phyloP scores from a whole-genome alignment of 2,329 filamentous ascomycete genomes.

The Ophiognomonia clavigignenti-juglandacearum region DNA sequence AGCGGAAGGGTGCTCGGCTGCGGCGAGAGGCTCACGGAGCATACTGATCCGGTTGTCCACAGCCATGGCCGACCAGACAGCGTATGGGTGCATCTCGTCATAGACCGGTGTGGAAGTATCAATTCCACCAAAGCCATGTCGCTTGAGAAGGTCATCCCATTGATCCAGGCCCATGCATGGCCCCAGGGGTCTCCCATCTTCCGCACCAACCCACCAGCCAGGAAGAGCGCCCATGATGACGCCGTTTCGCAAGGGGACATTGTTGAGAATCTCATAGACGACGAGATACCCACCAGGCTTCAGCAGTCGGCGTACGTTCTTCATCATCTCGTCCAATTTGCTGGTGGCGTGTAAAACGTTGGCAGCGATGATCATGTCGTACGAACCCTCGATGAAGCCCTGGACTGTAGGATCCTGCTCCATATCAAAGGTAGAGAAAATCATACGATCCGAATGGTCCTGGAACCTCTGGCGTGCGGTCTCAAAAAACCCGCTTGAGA shows the following conservation, averaged over 20 bases:
- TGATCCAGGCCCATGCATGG: background rate
- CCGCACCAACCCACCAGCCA: background rate
- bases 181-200: background rate
- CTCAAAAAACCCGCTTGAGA: constrained; percentile 32
- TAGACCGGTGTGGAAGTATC: no score
- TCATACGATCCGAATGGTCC: background rate
- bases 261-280: constrained; percentile 21
- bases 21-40: no score
- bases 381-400: constrained; percentile 24
- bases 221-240: constrained; percentile 18
- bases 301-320: constrained; percentile 22
- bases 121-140: background rate
- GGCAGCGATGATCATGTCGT: constrained; percentile 28
- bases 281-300: constrained; percentile 28
- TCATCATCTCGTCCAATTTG: constrained; percentile 18
- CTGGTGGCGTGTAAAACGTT: constrained; percentile 26
- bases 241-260: background rate
- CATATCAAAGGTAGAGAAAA: constrained; percentile 22
- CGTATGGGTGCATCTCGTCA: background rate
- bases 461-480: constrained; percentile 14
- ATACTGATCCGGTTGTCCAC: no score
- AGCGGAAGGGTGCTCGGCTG: no score
- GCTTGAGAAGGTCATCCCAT: no score
- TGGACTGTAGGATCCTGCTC: constrained; percentile 23
- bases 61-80: background rate